Conservation (phyloP, 768 basidiomycete genomes). For the Rhodotorula sphaerocarpa region DNA sequence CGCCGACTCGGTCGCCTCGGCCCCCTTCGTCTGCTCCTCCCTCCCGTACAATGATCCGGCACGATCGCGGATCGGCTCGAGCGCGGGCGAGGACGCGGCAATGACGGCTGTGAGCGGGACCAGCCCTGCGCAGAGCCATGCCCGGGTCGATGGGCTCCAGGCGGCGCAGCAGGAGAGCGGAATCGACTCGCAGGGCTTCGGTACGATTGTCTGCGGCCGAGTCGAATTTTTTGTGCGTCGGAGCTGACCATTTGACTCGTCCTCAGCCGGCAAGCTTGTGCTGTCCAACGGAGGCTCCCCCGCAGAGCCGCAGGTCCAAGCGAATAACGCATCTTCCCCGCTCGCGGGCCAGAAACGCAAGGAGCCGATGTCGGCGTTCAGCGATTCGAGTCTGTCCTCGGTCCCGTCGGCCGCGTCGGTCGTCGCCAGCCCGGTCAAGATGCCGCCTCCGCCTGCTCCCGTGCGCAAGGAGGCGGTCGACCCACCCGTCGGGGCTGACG, state of each 20-base stretch:
- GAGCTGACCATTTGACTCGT: no score
- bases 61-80: neutral
- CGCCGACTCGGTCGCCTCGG: neutral
- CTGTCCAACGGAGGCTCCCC: no score
- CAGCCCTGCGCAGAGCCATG: no score
- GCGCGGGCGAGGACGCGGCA: no score
- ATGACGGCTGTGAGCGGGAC: no score
- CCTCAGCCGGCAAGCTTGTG: neutral
- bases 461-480: no score
- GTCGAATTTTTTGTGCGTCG: no score
- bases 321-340: neutral
- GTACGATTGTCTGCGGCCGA: neutral
- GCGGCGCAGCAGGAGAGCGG: conserved; percentile 3
- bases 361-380: conserved; percentile 7
- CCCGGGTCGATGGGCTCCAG: neutral
- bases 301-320: no score
- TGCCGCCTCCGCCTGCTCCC: neutral
- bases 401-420: neutral
- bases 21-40: neutral
- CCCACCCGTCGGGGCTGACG: no score
- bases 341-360: neutral
- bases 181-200: conserved; percentile 26
- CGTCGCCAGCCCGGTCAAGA: neutral
- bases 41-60: conserved; percentile 18
- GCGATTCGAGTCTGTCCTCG: neutral